phyloP scores from a whole-genome alignment of 805 yeast genomes.

The Pichia exigua region DNA sequence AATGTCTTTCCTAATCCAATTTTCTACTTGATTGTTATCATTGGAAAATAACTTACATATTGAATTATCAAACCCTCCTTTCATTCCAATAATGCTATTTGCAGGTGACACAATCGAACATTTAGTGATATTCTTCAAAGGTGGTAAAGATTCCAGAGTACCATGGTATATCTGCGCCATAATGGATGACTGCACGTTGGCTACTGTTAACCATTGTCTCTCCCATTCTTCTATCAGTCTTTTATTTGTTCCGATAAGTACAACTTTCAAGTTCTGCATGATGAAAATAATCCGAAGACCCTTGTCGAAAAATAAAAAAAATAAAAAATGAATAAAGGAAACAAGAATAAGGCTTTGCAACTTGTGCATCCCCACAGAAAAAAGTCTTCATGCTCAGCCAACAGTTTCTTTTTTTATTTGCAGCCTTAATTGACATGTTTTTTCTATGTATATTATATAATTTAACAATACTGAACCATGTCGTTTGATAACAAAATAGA shows the following conservation, averaged over 20 bases:
- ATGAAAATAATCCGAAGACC: too few relatives aligned
- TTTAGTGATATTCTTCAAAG: not conserved
- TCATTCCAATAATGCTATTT: conserved; percentile 41
- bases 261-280: not conserved
- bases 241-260: conserved; percentile 3
- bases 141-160: not conserved
- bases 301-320: too few relatives aligned
- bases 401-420: too few relatives aligned
- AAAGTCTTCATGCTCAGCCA: too few relatives aligned
- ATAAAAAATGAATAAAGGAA: too few relatives aligned
- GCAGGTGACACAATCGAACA: conserved; percentile 41
- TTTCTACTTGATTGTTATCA: conserved; percentile 15
- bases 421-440: too few relatives aligned
- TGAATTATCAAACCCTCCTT: conserved; percentile 43
- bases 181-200: not conserved
- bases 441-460: too few relatives aligned
- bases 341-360: not conserved
- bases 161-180: conserved; percentile 3
- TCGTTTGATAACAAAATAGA: conserved; percentile 27
- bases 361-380: too few relatives aligned
- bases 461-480: conserved; percentile 2
- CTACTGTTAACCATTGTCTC: not conserved
- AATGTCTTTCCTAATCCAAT: conserved; percentile 13
- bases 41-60: conserved; percentile 24
- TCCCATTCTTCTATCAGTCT: conserved; percentile 2